Evolutionary conservation across 2,329 filamentous ascomycete genomes (phyloP), one percentile per base, ranked within the genome.

Genomic region (Fusarium siculi): DNA sequence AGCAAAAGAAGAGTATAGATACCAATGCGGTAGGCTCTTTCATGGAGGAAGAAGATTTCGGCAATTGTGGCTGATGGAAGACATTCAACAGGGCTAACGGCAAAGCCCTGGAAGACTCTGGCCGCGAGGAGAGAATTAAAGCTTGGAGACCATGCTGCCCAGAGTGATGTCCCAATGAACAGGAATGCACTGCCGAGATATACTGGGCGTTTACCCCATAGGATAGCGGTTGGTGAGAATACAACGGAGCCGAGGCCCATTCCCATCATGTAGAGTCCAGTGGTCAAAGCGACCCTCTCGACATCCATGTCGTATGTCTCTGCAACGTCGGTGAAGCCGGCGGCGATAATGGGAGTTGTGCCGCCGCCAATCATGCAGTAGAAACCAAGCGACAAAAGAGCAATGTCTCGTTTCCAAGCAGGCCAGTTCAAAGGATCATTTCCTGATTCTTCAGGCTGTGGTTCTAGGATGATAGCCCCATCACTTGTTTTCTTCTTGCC

Each of bases 371-470:
- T 83, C 90, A 98, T 93, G 81, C 95, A 97, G 82, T 97, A 97
- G 77, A 97, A 92, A 2, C 96, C 96, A 8, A 98, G 85, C 0
- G 93, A 96, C 1, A 97, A 77, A 70, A 98, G 83, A 1, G 96
- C 94, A 30, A 87, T 81, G 81, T 98, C 94, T 81, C 96, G 88
- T 44, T 94, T 89, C 91, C 93, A 94, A 11, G 87, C 84, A 0
- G 93, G 91, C 96, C 96, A 98, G 80, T 98, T 98, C 63, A 98
- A 84, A 2, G 96, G 96, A 77, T 98, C 96, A 74, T 98, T 98
- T 57, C 88, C 85, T 0, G 93, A 95, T 57, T 98, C 95, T 67
- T 98, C 95, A 0, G 96, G 96, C 80, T 98, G 96, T 0, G 96
- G 96, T 0, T 97, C 93, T 19, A 98, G 85, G 62, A 98, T 94